Percentiles rank a stretch among this genome's conserved stretches.
Evolutionary conservation across 352 stramenopile species (phyloP).

Genomic region (Phytopythium aichiense): DNA sequence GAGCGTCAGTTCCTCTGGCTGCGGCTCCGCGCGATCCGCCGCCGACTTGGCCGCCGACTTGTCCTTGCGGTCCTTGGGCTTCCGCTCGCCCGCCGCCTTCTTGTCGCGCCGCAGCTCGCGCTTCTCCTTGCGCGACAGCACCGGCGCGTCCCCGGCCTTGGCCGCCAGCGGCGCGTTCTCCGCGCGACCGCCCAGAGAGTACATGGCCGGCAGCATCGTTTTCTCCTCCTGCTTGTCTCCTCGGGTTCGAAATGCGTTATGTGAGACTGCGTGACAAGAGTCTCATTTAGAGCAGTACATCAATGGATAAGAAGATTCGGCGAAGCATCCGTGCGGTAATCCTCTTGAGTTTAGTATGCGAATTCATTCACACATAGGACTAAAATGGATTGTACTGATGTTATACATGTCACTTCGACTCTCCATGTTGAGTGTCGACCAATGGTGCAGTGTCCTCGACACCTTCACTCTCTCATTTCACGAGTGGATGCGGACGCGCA

Average conservation of each 20-base stretch:
- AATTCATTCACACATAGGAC: not conserved
- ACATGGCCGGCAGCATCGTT: conserved; percentile 37
- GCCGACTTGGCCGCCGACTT: not conserved
- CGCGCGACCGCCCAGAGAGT: conserved; percentile 19
- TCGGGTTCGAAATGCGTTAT: not conserved
- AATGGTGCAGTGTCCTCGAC: not conserved
- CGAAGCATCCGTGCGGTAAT: conserved; percentile 8
- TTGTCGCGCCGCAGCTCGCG: conserved; percentile 28
- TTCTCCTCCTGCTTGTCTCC: not conserved
- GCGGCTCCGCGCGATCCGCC: not conserved
- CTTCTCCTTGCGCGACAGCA: conserved; percentile 46
- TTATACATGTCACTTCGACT: not conserved
- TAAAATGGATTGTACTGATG: not conserved
- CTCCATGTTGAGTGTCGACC: not conserved
- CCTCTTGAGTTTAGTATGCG: not conserved
- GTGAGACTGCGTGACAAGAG: not conserved
- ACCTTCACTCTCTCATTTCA: not conserved
- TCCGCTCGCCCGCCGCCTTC: conserved; percentile 10
- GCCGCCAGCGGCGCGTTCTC: conserved; percentile 22
- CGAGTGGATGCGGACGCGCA: conserved; percentile 16
- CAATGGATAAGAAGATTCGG: conserved; percentile 3
- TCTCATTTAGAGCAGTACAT: not conserved
- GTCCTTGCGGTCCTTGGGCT: not conserved
- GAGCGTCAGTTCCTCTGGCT: not conserved
- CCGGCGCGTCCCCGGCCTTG: conserved; percentile 12